These are phyloP conservation scores for Zygosaccharomyces pseudorouxii DNA, from an alignment of 805 yeast genomes.

Conservation along the genomic window DNA sequence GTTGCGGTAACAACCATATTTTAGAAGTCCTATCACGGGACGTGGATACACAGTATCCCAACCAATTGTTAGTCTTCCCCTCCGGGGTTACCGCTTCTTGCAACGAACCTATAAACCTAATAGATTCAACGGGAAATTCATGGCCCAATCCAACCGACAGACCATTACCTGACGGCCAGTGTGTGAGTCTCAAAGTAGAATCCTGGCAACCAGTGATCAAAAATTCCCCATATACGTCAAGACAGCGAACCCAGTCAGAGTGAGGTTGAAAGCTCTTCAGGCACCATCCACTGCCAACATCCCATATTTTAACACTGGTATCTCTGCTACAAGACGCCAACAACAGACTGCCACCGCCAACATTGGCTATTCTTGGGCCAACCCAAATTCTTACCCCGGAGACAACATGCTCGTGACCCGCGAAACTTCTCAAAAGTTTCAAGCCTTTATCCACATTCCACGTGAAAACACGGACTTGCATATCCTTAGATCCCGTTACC, in stretches of 20 bases:
- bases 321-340: slow-evolving; percentile 61
- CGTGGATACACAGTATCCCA: slow-evolving; percentile 69
- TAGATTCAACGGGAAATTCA: slow-evolving; percentile 75
- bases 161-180: slow-evolving; percentile 62
- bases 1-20: slow-evolving; percentile 75
- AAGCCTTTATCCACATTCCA: slow-evolving; percentile 33
- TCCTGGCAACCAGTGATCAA: slow-evolving; percentile 75
- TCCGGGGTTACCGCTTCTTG: slow-evolving; percentile 35
- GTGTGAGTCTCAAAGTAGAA: slow-evolving; percentile 64
- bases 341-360: background rate
- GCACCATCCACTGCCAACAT: slow-evolving; percentile 62
- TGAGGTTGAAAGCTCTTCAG: slow-evolving; percentile 67
- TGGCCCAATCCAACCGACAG: slow-evolving; percentile 69
- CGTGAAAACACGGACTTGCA: slow-evolving; percentile 51
- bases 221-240: slow-evolving; percentile 56
- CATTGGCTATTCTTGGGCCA: slow-evolving; percentile 3
- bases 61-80: slow-evolving; percentile 42
- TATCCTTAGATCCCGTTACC: slow-evolving; percentile 50
- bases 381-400: slow-evolving; percentile 50
- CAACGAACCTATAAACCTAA: slow-evolving; percentile 55
- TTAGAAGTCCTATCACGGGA: slow-evolving; percentile 73
- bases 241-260: slow-evolving; percentile 79
- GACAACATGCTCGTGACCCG: slow-evolving; percentile 87
- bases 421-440: slow-evolving; percentile 54
- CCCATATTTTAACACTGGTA: slow-evolving; percentile 59